phyloP scores from a whole-genome alignment of 495 filamentous ascomycete genomes.

The Podospora bellae-mahoneyi region DNA sequence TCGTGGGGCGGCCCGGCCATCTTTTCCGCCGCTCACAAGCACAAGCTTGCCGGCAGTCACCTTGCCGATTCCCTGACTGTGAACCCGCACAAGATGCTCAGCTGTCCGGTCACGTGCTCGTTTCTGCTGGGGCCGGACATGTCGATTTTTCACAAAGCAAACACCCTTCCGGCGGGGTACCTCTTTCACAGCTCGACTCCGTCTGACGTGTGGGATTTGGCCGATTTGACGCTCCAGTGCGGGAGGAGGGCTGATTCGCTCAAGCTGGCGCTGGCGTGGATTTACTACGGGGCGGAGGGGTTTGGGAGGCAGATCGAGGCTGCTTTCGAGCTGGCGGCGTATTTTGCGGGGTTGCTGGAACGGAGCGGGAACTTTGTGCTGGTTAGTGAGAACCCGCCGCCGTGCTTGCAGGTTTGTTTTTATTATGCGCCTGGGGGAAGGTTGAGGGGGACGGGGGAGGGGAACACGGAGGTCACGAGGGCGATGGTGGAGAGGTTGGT shows the following conservation, averaged over 20 bases:
- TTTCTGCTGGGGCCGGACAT: slow-evolving; percentile 79
- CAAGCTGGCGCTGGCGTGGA: slow-evolving; percentile 83
- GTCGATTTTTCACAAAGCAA: slow-evolving; percentile 70
- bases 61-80: slow-evolving; percentile 76
- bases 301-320: slow-evolving; percentile 62
- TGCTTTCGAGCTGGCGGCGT: slow-evolving; percentile 63
- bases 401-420: slow-evolving; percentile 93
- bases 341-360: slow-evolving; percentile 59
- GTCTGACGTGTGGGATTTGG: slow-evolving; percentile 73
- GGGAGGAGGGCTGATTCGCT: slow-evolving; percentile 80
- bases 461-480: slow-evolving; percentile 69
- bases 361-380: slow-evolving; percentile 60
- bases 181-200: slow-evolving; percentile 60
- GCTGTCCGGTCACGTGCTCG: slow-evolving; percentile 83
- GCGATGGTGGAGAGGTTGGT: slow-evolving; percentile 63
- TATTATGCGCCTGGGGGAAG: slow-evolving; percentile 66
- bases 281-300: slow-evolving; percentile 69
- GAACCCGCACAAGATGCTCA: slow-evolving; percentile 97
- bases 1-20: slow-evolving; percentile 84
- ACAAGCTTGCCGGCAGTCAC: slow-evolving; percentile 65
- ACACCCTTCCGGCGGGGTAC: slow-evolving; percentile 83
- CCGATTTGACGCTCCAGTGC: slow-evolving; percentile 89
- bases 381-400: slow-evolving; percentile 71
- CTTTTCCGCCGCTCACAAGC: slow-evolving; percentile 64
- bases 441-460: slow-evolving; percentile 49